phyloP scores from a whole-genome alignment of 805 yeast genomes.

The Priceomyces melissophilus region DNA sequence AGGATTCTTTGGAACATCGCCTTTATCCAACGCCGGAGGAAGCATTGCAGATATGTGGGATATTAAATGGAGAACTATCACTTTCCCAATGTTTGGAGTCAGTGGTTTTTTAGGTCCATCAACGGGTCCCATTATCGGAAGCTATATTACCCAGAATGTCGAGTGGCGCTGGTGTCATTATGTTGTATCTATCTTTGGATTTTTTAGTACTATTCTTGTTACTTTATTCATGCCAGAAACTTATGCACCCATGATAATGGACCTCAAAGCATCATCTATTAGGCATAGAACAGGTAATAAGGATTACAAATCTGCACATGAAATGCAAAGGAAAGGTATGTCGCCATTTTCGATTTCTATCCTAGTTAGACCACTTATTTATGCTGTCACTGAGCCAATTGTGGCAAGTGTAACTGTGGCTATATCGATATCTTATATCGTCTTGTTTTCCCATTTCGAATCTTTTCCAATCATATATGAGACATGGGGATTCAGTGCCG shows the following conservation, averaged over 20 bases:
- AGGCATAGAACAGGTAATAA: slow-evolving; percentile 1
- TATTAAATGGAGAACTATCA: slow-evolving; percentile 60
- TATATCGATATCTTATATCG: slow-evolving; percentile 1
- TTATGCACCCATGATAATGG: slow-evolving; percentile 63
- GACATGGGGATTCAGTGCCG: not conserved
- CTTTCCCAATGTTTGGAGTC: slow-evolving; percentile 72
- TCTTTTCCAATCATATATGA: slow-evolving; percentile 1
- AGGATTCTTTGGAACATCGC: slow-evolving; percentile 77
- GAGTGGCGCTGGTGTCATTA: slow-evolving; percentile 62
- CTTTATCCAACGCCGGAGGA: slow-evolving; percentile 82
- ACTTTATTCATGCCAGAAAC: slow-evolving; percentile 63
- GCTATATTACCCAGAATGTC: slow-evolving; percentile 60
- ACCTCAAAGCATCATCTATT: slow-evolving; percentile 45
- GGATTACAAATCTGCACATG: slow-evolving; percentile 1
- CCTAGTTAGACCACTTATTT: slow-evolving; percentile 28
- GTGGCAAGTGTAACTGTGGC: slow-evolving; percentile 2
- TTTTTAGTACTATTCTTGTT: slow-evolving; percentile 53
- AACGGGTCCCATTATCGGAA: slow-evolving; percentile 71
- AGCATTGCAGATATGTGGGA: slow-evolving; percentile 74
- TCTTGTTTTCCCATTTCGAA: slow-evolving; percentile 4
- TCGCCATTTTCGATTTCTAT: slow-evolving; percentile 2
- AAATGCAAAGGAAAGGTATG: slow-evolving; percentile 2
- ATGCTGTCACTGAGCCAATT: slow-evolving; percentile 12
- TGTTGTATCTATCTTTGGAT: slow-evolving; percentile 70
- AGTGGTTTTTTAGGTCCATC: slow-evolving; percentile 83